Percentiles rank a stretch among this genome's conserved stretches.
phyloP scores from a whole-genome alignment of 495 filamentous ascomycete genomes.

The Thozetella sp. region DNA sequence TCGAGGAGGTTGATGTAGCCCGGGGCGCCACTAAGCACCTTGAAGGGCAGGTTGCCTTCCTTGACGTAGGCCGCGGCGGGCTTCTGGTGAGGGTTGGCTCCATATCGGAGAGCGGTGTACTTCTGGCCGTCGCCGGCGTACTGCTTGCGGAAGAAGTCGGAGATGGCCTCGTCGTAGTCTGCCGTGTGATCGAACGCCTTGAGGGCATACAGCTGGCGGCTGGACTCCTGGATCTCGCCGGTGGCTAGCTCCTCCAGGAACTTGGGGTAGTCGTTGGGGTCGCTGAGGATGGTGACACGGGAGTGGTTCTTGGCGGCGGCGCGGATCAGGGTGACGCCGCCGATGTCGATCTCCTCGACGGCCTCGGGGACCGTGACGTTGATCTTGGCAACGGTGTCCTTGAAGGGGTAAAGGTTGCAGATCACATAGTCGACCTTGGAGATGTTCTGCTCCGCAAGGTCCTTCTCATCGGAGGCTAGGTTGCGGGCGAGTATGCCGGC shows the following conservation, averaged over 20 bases:
- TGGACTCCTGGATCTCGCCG: constrained; percentile 81
- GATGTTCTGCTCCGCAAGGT: constrained; percentile 95
- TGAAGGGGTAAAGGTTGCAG: constrained; percentile 98
- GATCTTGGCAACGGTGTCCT: constrained; percentile 94
- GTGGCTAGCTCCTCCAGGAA: constrained; percentile 89
- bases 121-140: constrained; percentile 85
- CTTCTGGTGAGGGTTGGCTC: constrained; percentile 97
- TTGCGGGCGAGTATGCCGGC: constrained; percentile 91
- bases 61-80: constrained; percentile 81
- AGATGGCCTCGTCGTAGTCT: constrained; percentile 92
- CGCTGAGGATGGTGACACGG: constrained; percentile 91
- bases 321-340: constrained; percentile 92
- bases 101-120: constrained; percentile 87
- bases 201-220: constrained; percentile 83
- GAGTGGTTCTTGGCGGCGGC: constrained; percentile 97
- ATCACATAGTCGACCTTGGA: constrained; percentile 97
- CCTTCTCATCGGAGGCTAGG: constrained; percentile 90
- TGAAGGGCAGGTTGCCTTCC: constrained; percentile 83
- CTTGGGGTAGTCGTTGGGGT: constrained; percentile 89
- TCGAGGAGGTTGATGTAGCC: constrained; percentile 98
- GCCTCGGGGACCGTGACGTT: constrained; percentile 96
- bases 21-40: constrained; percentile 88
- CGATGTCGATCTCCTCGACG: constrained; percentile 98
- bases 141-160: constrained; percentile 95
- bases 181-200: constrained; percentile 99